Percentiles rank a stretch among this genome's conserved stretches.
These are phyloP conservation scores for Tolypocladium album DNA, from an alignment of 2,329 filamentous ascomycete species.

Conservation along the genomic window DNA sequence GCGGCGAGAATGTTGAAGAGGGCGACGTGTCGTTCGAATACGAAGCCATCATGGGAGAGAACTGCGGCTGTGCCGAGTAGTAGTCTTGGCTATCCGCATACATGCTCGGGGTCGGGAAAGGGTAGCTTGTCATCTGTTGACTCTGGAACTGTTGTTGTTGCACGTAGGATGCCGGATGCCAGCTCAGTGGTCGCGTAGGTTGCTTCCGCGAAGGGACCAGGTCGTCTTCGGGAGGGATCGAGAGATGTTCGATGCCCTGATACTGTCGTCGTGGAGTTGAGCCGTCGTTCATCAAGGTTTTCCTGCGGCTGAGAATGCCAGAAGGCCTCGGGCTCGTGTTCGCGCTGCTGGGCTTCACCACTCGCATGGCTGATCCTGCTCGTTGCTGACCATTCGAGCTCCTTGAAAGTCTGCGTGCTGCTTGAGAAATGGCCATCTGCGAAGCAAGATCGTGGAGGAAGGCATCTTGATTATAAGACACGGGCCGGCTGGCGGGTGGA, in stretches of 20 bases:
- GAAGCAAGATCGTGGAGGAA: conserved; percentile 40
- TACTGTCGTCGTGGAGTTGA: conserved; percentile 33
- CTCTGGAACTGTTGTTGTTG: conserved; percentile 25
- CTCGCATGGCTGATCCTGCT: conserved; percentile 40
- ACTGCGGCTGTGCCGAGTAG: conserved; percentile 28
- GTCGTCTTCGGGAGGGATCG: not conserved
- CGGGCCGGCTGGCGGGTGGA: conserved; percentile 14
- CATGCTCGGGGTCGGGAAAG: conserved; percentile 24
- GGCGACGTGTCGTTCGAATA: conserved; percentile 52
- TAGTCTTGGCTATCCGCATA: conserved; percentile 30
- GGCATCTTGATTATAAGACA: conserved; percentile 21
- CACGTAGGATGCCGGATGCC: conserved; percentile 57
- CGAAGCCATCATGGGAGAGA: conserved; percentile 40
- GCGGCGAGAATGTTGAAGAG: conserved; percentile 40
- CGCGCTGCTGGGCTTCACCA: conserved; percentile 55
- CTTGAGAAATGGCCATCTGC: conserved; percentile 37
- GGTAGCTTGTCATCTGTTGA: conserved; percentile 26
- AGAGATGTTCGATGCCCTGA: conserved; percentile 29
- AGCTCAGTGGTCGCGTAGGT: conserved; percentile 40
- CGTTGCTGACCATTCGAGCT: conserved; percentile 40
- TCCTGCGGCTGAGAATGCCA: conserved; percentile 38
- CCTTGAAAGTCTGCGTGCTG: conserved; percentile 36
- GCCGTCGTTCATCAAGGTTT: conserved; percentile 43
- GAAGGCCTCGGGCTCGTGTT: conserved; percentile 56
- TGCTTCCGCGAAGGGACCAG: conserved; percentile 3